Evolutionary conservation across 768 basidiomycete species (phyloP), one percentile per base, ranked within the genome.

Genomic region (Calocera cornea): DNA sequence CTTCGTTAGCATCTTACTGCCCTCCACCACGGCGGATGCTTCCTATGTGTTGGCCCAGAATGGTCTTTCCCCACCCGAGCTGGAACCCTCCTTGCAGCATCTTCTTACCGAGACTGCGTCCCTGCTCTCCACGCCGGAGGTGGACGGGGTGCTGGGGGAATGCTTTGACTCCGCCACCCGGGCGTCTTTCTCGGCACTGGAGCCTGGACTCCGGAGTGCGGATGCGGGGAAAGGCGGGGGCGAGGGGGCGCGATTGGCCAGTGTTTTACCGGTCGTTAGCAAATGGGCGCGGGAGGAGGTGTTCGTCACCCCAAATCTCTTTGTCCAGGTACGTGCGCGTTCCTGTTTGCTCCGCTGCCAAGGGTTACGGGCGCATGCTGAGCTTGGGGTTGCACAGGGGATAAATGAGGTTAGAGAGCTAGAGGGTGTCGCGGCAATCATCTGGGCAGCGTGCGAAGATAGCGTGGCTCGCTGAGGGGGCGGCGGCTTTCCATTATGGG

Each of bases 221-320:
- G 77, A 77, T 10, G 71, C 68, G 73, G 68, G 31, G 68, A 70
- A 72, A 72, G 2, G 65, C 69, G 22, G 75, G 73, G 74, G 80
- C 64, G 34, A 67, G 64, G 81, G 83, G 71, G 83, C 90, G 64
- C 79, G 89, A 54, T 76, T 97, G 16, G 95, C 92, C 16, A 86
- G 87, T 3, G 77, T 95, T 71, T 77, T 97, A 33, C 94, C 93
- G 2, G 88, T 84, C 0, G 77, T 97, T 44, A 86, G 88, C 66
- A 79, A 85, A 67, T 93, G 92, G 91, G 87, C 86, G 72, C 83
- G 83, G 70, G 68, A 85, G 68, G 86, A 86, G 41, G 74, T 92
- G 71, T 82, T 84, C 69, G 83, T 83, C 19, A 74, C 87, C 66
- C 90, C 89, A 38, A 92, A 90, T 74, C 90, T 89, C 74, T 78